phyloP scores from a whole-genome alignment of 768 basidiomycete genomes.

The Lactarius evosmus region DNA sequence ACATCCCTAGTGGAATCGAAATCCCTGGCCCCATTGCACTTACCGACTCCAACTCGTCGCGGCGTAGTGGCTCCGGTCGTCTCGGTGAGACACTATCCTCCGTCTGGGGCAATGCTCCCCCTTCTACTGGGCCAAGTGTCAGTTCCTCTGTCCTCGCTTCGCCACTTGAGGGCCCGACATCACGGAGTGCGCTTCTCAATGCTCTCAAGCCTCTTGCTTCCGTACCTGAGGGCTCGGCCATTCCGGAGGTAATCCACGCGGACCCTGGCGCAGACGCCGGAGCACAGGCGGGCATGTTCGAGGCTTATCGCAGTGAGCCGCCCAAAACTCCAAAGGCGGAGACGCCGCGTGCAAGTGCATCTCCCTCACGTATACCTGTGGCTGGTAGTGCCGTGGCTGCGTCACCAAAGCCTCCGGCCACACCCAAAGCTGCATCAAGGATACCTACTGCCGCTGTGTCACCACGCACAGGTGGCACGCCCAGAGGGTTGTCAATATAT shows the following conservation, averaged over 20 bases:
- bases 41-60: conserved; percentile 35
- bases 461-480: conserved; percentile 20
- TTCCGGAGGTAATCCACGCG: conserved; percentile 21
- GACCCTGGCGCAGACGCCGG: background rate
- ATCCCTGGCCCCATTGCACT: conserved; percentile 36
- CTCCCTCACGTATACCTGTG: conserved; percentile 12
- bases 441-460: conserved; percentile 13
- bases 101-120: conserved; percentile 43
- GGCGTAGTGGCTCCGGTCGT: conserved; percentile 39
- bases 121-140: conserved; percentile 25
- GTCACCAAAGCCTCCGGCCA: conserved; percentile 10
- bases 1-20: conserved; percentile 33
- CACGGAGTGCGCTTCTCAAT: conserved; percentile 27
- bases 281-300: conserved; percentile 6
- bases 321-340: conserved; percentile 27
- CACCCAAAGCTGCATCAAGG: conserved; percentile 18
- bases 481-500: conserved; percentile 22
- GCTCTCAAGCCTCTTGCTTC: conserved; percentile 31
- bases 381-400: conserved; percentile 6
- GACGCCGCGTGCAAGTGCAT: conserved; percentile 21
- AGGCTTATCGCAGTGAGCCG: conserved; percentile 17
- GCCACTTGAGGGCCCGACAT: conserved; percentile 35
- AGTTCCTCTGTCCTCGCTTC: conserved; percentile 22
- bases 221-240: conserved; percentile 25
- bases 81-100: conserved; percentile 45